These are phyloP conservation scores for Panus rudis DNA, from an alignment of 768 basidiomycete genomes.

Conservation along the genomic window DNA sequence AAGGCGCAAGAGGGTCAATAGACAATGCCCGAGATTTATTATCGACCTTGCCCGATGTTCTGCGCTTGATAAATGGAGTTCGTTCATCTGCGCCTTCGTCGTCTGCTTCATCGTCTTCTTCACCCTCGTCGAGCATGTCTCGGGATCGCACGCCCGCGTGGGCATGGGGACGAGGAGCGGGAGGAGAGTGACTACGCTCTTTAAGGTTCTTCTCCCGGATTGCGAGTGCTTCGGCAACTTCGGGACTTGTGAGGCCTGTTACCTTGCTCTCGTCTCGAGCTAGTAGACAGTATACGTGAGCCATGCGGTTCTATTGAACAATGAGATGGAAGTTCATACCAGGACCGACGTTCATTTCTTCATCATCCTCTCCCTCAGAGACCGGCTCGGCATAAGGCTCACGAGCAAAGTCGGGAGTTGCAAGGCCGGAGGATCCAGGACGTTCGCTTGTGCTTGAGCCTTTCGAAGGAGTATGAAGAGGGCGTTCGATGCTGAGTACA, in stretches of 20 bases:
- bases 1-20: slow-evolving; percentile 83
- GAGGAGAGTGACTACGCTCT: slow-evolving; percentile 26
- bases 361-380: slow-evolving; percentile 93
- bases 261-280: slow-evolving; percentile 76
- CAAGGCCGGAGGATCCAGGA: slow-evolving; percentile 33
- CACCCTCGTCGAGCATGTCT: slow-evolving; percentile 19
- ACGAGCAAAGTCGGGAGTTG: slow-evolving; percentile 28
- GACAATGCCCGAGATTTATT: slow-evolving; percentile 35
- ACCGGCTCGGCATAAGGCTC: slow-evolving; percentile 75
- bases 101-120: slow-evolving; percentile 20
- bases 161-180: not conserved
- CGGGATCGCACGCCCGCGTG: not conserved
- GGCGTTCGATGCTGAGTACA: slow-evolving; percentile 62
- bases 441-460: slow-evolving; percentile 33
- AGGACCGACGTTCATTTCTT: slow-evolving; percentile 56
- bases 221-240: slow-evolving; percentile 80
- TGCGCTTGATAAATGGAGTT: slow-evolving; percentile 32
- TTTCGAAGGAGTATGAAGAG: slow-evolving; percentile 41
- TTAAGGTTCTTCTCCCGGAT: slow-evolving; percentile 79
- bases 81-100: slow-evolving; percentile 26
- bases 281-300: not conserved
- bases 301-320: too few relatives aligned
- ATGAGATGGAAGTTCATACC: slow-evolving; percentile 20
- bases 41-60: slow-evolving; percentile 12
- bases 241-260: slow-evolving; percentile 64